Evolutionary conservation across 176 grass and related monocot genomes (phyloP), one percentile per base, ranked within the genome.

Genomic region (Oryza meyeriana): DNA sequence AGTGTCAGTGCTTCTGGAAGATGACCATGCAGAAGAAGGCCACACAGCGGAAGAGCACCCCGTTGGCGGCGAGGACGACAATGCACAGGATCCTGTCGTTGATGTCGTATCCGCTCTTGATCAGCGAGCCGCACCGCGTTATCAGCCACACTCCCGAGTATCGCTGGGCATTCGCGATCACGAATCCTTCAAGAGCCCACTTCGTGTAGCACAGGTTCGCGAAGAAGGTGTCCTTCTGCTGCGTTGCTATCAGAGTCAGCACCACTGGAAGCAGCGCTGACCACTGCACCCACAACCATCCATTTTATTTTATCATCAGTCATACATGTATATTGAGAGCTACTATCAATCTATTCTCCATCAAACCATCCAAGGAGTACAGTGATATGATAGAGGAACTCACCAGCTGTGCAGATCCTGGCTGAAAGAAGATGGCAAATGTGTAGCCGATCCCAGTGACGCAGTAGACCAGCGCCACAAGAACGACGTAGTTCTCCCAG

Each of bases 11-110:
- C 83, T 85, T 96, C 62, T 92, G 93, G 85, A 96, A 96, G 61
- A 88, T 94, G 10, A 97, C 66, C 89, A 97, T 87, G 89, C 89
- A 97, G 69, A 97, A 89, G 85, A 97, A 97, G 26, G 94, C 94
- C 52, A 97, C 72, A 47, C 80, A 87, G 17, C 94, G 89, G 83
- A 97, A 97, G 61, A 92, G 76, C 45, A 94, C 13, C 24, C 94
- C 94, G 26, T 97, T 81, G 0, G 64, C 42, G 17, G 80, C 74
- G 36, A 97, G 88, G 52, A 97, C 83, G 52, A 93, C 41, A 76
- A 97, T 83, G 80, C 91, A 94, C n/a, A 90, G 32, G 38, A 31
- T 50, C 83, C 66, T 86, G 57, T 97, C 79, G 74, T 89, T 89
- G 59, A 97, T 94, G 77, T 97, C 74, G 14, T 90, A 97, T 11